These are phyloP conservation scores for Prunus davidiana DNA, from an alignment of 306 rosid species.

Conservation along the genomic window DNA sequence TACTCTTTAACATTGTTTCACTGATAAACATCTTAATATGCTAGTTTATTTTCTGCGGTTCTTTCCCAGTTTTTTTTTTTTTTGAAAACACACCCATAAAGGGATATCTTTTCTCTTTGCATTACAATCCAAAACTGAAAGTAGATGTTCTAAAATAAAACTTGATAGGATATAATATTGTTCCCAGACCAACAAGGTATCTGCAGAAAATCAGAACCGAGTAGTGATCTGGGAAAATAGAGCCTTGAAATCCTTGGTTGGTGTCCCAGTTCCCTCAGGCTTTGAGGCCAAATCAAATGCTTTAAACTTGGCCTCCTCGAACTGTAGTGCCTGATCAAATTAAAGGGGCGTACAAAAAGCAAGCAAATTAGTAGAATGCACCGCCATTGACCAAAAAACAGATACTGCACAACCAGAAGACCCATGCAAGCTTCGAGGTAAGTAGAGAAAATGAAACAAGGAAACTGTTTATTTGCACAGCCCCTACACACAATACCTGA, in stretches of 20 bases:
- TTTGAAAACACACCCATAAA: no score
- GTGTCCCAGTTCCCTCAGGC: conserved; percentile 74
- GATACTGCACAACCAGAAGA: neutral
- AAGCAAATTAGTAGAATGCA: neutral
- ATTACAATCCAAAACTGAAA: neutral
- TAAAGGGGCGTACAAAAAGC: neutral
- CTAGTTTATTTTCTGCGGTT: neutral
- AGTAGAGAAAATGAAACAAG: neutral
- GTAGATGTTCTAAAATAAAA: neutral
- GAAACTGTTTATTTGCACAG: neutral
- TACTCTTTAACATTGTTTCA: neutral
- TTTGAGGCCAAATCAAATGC: conserved; percentile 88
- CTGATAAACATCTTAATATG: neutral
- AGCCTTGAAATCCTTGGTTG: conserved; percentile 87
- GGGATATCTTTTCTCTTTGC: neutral
- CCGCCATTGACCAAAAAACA: neutral
- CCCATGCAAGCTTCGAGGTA: neutral
- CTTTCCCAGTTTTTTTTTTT: neutral
- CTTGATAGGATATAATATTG: neutral
- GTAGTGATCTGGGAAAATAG: conserved; percentile 67
- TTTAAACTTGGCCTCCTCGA: conserved; percentile 74
- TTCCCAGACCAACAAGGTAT: neutral
- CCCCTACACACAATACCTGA: conserved; percentile 55
- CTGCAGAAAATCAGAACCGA: conserved; percentile 38
- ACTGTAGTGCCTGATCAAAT: conserved; percentile 57